Evolutionary conservation across 169 alveolate species (phyloP).

Genomic region (Plasmodium chabaudi): DNA sequence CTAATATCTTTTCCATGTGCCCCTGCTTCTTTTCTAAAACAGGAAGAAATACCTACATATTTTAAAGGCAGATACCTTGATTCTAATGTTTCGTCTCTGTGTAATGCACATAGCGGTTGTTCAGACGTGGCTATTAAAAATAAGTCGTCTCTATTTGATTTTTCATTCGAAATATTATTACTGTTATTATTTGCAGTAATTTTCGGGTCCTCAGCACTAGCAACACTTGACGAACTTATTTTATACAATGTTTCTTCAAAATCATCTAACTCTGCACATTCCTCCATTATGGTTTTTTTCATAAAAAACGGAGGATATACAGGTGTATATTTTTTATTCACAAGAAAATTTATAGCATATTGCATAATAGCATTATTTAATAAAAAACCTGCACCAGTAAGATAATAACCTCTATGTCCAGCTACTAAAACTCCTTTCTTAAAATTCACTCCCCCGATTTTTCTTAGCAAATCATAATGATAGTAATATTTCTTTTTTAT

Average conservation of each 20-base stretch:
- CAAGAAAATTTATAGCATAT: slow-evolving; percentile 94
- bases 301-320: slow-evolving; percentile 99
- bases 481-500: slow-evolving; percentile 59
- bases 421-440: slow-evolving; percentile 96
- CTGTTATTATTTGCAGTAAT: not conserved
- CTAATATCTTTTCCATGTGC: slow-evolving; percentile 99
- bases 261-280: slow-evolving; percentile 97
- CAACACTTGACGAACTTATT: slow-evolving; percentile 77
- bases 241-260: slow-evolving; percentile 97
- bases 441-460: slow-evolving; percentile 93
- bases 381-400: slow-evolving; percentile 96
- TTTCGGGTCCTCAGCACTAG: not conserved
- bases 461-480: slow-evolving; percentile 94
- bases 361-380: slow-evolving; percentile 96
- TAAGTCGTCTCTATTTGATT: slow-evolving; percentile 87
- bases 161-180: slow-evolving; percentile 62
- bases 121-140: slow-evolving; percentile 99
- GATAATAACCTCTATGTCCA: slow-evolving; percentile 98
- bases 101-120: slow-evolving; percentile 98
- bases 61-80: slow-evolving; percentile 91
- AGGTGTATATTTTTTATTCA: slow-evolving; percentile 94
- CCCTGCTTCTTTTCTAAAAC: slow-evolving; percentile 99
- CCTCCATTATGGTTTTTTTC: slow-evolving; percentile 95
- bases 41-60: slow-evolving; percentile 97
- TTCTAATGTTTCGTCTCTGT: slow-evolving; percentile 89